Evolutionary conservation across 208 protist species (phyloP).

Genomic region (Trypanosoma rangeli): DNA sequence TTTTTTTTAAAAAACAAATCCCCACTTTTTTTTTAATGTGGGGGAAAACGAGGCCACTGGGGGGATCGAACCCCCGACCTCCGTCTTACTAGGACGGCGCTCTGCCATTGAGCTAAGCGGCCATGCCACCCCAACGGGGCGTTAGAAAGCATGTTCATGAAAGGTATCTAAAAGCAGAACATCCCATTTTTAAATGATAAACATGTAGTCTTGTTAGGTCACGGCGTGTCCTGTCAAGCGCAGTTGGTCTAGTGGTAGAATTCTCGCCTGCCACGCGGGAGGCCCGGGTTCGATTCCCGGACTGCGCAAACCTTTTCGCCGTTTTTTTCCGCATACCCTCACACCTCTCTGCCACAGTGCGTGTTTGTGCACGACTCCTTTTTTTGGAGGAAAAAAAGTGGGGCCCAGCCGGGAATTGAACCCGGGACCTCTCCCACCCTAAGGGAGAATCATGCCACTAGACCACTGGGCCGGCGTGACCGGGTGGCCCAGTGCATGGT

Average conservation of each 20-base stretch:
- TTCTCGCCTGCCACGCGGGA: conserved; percentile 92
- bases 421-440: conserved; percentile 92
- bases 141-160: too few species aligned
- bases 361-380: too few species aligned
- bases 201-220: too few species aligned
- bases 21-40: neutral
- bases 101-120: conserved; percentile 93
- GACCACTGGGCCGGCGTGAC: conserved; percentile 91
- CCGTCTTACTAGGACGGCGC: conserved; percentile 91
- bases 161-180: too few species aligned
- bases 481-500: too few species aligned
- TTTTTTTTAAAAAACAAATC: too few species aligned
- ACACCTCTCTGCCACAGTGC: too few species aligned
- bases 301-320: conserved; percentile 88
- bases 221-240: too few species aligned
- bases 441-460: conserved; percentile 94
- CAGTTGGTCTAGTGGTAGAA: conserved; percentile 95
- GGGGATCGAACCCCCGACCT: conserved; percentile 92
- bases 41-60: conserved; percentile 78
- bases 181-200: neutral
- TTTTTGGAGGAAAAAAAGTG: neutral
- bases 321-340: too few species aligned
- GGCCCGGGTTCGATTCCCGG: conserved; percentile 93
- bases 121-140: conserved; percentile 25
- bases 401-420: conserved; percentile 61